A percentile compares a stretch with the other conserved stretches of the same genome.
These are phyloP conservation scores for Phytopythium montanum DNA, from an alignment of 352 stramenopile species.

Conservation along the genomic window DNA sequence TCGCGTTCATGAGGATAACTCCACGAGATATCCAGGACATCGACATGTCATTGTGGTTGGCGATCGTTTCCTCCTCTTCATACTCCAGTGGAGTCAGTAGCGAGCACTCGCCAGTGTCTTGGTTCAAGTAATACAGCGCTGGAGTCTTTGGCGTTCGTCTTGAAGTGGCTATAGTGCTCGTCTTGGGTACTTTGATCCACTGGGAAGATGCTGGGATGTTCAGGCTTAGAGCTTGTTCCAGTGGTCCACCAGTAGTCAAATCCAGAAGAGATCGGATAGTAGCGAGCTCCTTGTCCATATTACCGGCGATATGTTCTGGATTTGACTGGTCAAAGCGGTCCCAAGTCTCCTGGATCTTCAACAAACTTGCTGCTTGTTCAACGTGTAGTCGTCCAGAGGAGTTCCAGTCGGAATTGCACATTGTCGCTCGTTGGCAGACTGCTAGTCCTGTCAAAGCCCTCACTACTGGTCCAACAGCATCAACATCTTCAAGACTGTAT, in stretches of 20 bases:
- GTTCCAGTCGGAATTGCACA: conserved; percentile 15
- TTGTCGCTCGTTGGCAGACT: conserved; percentile 36
- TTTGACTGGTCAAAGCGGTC: conserved; percentile 1
- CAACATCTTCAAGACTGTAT: neutral
- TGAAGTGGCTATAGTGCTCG: neutral
- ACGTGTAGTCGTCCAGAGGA: conserved; percentile 10
- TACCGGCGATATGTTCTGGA: neutral
- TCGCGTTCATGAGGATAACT: neutral
- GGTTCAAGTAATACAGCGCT: conserved; percentile 53
- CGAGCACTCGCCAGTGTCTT: conserved; percentile 46
- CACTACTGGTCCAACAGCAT: neutral
- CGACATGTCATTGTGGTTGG: conserved; percentile 6
- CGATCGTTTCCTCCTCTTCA: conserved; percentile 36
- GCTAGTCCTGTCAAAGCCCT: conserved; percentile 33
- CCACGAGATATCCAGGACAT: neutral
- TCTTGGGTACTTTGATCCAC: conserved; percentile 38
- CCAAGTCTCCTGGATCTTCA: neutral
- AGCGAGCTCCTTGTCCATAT: conserved; percentile 16
- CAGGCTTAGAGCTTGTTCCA: conserved; percentile 27
- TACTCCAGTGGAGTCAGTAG: conserved; percentile 38
- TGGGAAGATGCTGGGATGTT: conserved; percentile 46
- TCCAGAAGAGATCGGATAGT: conserved; percentile 12
- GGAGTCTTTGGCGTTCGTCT: conserved; percentile 2
- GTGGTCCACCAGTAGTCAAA: conserved; percentile 12
- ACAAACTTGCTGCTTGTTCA: neutral